Evolutionary conservation across 805 yeast genomes (phyloP), one percentile per base, ranked within the genome.

Genomic region (Candida silvatica): DNA sequence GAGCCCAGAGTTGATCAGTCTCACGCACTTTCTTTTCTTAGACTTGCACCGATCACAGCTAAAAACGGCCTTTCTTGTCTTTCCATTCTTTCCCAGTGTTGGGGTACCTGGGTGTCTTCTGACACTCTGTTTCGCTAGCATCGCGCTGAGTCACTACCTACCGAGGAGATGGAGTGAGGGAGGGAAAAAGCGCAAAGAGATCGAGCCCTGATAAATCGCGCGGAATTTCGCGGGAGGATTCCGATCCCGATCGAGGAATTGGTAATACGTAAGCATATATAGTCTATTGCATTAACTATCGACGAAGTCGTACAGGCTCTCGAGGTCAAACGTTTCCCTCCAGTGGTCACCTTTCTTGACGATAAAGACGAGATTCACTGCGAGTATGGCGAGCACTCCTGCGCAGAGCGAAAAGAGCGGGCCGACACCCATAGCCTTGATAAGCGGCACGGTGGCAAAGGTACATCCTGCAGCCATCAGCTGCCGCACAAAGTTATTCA

Each of bases 401-500:
- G 82, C 75, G 35, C 79, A 57, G 48, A 85, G 79, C 4, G 81
- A 65, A 44, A 72, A 77, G 37, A 83, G 60, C 44, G 81, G 74
- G 0, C 95, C 95, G 2, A 71, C 61, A 0, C 86, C 85, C 50
- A 85, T 62, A 1, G 83, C 86, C 3, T 51, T 47, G 14, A 79
- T 59, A 48, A 82, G 61, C 0, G 94, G 94, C 28, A 79, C 86
- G 1, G 82, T 73, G 6, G 78, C 65, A 52, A 85, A 86, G 2
- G 87, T 75, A 7, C 85, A 88, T 2, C 67, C 64, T 0, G 94
- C 84, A 1, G 94, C 94, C 40, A 81, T 59, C 2, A 74, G 59
- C 66, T 77, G 81, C 46, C 95, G 66, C 15, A 80, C 64, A 37
- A 85, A 67, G 50, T 85, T 86, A 48, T 82, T 85, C 34, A 86